Evolutionary conservation across 192 early-diverging fungal species (phyloP), one percentile per base, ranked within the genome.

Genomic region (Gaertneriomyces sp.): DNA sequence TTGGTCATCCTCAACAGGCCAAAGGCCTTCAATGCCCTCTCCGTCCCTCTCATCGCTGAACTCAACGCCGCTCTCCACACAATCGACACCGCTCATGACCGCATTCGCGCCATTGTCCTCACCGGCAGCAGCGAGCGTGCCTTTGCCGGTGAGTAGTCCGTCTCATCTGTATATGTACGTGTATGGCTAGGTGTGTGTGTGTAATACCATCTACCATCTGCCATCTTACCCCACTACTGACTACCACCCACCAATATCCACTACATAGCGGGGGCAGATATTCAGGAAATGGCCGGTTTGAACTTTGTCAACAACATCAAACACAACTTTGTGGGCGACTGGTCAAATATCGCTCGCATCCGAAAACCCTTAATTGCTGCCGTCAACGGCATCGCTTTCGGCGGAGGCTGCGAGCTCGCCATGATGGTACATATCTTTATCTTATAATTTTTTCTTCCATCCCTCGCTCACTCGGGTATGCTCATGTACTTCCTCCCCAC

Each of bases 321-420:
- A 72, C 81, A 78, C 58, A 89, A 95, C 85, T 97, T 99, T 72
- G 71, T 99, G 61, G 90, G 84, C 17, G 90, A 97, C 76, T 99
- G 96, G 96, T 89, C 88, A 45, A 87, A 93, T 60, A 90, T 99
- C 77, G 86, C 84, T 76, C 81, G 80, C 51, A 88, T 92, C 79
- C 88, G 89, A 74, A 99, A 99, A 82, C 96, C 96, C 43, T 86
- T 95, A 64, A 87, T 99, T 76, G 96, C 95, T 43, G 96, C 96
- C 52, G 96, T 99, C 69, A 96, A 97, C 69, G 96, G 96, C 5
- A 96, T 91, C 66, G 96, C 96, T 54, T 87, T 98, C 25, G 96
- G 96, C 54, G 96, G 96, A 68, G 96, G 96, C 60, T 99, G 96
- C 74, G 96, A 99, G 76, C 87, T 99, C 73, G 95, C 96, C 66